phyloP scores from a whole-genome alignment of 2,329 filamentous ascomycete species.

The Ophiocordyceps australis region DNA sequence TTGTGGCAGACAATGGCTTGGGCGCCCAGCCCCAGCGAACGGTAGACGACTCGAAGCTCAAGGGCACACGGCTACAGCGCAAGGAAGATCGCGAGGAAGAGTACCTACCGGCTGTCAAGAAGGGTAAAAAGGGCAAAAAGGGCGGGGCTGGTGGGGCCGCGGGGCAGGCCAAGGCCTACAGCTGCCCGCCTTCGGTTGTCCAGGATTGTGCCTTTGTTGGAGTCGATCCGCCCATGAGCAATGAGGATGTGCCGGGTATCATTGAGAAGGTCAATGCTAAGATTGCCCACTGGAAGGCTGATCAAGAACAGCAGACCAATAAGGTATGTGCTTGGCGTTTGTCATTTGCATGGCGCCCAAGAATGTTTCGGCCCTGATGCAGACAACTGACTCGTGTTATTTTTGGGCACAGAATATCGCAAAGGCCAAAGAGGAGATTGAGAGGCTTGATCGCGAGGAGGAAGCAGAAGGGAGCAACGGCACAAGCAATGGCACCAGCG shows the following conservation, averaged over 20 bases:
- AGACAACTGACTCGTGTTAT: too few relatives aligned
- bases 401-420: conserved; percentile 97
- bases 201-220: conserved; percentile 75
- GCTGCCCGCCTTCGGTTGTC: conserved; percentile 76
- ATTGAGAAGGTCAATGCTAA: conserved; percentile 87
- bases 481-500: conserved; percentile 18
- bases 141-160: conserved; percentile 26
- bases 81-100: conserved; percentile 83
- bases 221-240: conserved; percentile 75
- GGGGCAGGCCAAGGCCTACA: conserved; percentile 44
- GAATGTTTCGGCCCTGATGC: too few relatives aligned
- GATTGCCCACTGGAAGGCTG: conserved; percentile 75
- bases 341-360: too few relatives aligned
- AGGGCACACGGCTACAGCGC: conserved; percentile 66
- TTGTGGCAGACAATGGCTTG: conserved; percentile 51
- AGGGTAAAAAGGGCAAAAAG: conserved; percentile 73
- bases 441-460: conserved; percentile 53
- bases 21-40: conserved; percentile 65
- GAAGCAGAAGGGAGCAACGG: too few relatives aligned
- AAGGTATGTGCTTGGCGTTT: conserved; percentile 67
- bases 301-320: conserved; percentile 79
- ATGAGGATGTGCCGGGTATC: conserved; percentile 60
- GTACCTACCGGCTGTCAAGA: conserved; percentile 66
- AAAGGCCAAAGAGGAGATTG: conserved; percentile 92
- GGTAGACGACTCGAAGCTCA: conserved; percentile 67